Evolutionary conservation across 176 grass and related monocot species (phyloP), one percentile per base, ranked within the genome.

Genomic region (Themeda triandra): DNA sequence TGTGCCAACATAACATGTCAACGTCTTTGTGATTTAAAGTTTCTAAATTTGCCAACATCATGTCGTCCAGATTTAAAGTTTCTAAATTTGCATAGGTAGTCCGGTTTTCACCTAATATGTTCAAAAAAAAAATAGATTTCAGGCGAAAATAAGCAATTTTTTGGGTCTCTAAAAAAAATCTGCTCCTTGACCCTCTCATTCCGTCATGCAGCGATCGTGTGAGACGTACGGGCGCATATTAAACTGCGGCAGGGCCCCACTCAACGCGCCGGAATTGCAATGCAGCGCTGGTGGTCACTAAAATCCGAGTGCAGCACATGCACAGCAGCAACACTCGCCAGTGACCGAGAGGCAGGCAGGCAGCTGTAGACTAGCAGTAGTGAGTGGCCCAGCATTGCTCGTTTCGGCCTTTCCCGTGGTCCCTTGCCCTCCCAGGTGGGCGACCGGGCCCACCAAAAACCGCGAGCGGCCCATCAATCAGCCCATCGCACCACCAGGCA

Each of bases 241-340:
- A 54, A 82, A 77, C 35, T 7, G 69, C 62, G 12, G 13, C 11
- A 73, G 69, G 42, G 15, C 29, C 33, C 71, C 0, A 19, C 76
- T 45, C 35, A 85, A 32, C 46, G 2, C 24, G 78, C 69, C 60
- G 63, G 69, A 82, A 65, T 45, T 87, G 71, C 78, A 13, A 90
- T 90, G 51, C 79, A 56, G 13, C 23, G 79, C 67, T 79, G 88
- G 88, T 86, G 79, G 73, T 18, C 84, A 86, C 88, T 76, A 60
- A 72, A 63, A 53, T 29, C 69, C 48, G 29, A 35, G 49, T 39
- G 19, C 28, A 63, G 42, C 42, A 42, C 40, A 42, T 42, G 40
- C 40, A 42, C 42, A 45, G 42, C 44, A 15, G 42, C 44, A 15
- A 46, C 44, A 46, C 13, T 46, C 44, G 44, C 6, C 12, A 13